Evolutionary conservation across 768 basidiomycete species (phyloP).

Genomic region (Floccularia luteovirens): DNA sequence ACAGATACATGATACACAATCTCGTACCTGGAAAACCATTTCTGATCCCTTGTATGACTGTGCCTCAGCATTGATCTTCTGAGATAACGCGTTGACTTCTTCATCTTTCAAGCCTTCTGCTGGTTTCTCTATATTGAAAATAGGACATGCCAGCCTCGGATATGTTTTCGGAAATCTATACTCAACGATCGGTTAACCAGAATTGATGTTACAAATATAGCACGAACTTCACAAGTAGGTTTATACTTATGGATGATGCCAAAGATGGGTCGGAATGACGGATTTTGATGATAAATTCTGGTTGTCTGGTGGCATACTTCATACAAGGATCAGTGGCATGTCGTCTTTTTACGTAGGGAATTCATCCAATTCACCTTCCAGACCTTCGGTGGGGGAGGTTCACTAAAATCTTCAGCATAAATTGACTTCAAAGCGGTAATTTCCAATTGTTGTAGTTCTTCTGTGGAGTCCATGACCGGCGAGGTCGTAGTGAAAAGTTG

Average conservation of each 20-base stretch:
- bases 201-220: background rate
- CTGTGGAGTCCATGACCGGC: conserved; percentile 60
- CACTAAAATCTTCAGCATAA: conserved; percentile 70
- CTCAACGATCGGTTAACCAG: background rate
- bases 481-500: conserved; percentile 10
- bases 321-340: too few relatives aligned
- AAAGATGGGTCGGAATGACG: conserved; percentile 53
- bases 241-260: conserved; percentile 51
- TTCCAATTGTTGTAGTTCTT: conserved; percentile 61
- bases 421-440: conserved; percentile 77
- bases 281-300: conserved; percentile 73
- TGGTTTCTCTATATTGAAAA: conserved; percentile 62
- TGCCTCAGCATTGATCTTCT: conserved; percentile 57
- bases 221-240: conserved; percentile 65
- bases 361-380: conserved; percentile 58
- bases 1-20: conserved; percentile 1
- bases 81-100: conserved; percentile 49
- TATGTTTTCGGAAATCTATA: conserved; percentile 76
- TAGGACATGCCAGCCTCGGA: conserved; percentile 62
- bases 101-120: conserved; percentile 49
- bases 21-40: conserved; percentile 69
- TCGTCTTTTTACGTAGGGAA: background rate
- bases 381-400: conserved; percentile 67
- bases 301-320: conserved; percentile 61
- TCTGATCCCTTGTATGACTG: conserved; percentile 60